Percentiles rank a stretch among this genome's conserved stretches.
These are phyloP conservation scores for Botrytis pseudocinerea DNA, from an alignment of 2,329 filamentous ascomycete genomes.

Conservation along the genomic window DNA sequence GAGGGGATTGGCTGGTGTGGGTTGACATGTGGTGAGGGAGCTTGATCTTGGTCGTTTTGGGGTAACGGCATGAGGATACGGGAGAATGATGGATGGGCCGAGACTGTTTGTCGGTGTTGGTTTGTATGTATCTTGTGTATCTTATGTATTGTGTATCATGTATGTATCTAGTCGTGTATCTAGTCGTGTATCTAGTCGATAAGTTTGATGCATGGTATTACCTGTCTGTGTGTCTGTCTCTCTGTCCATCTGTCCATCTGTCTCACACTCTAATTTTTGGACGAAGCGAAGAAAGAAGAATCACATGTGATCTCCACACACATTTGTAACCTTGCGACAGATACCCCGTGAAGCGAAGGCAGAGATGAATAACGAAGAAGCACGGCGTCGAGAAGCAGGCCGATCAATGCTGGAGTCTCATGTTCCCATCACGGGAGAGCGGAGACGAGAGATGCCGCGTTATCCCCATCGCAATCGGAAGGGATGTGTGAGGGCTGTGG, in stretches of 20 bases:
- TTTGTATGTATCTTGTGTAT: too few species aligned
- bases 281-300: not conserved
- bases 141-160: too few species aligned
- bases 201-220: not conserved
- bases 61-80: slow-evolving; percentile 1
- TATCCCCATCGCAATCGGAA: slow-evolving; percentile 7
- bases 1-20: not conserved
- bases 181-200: not conserved
- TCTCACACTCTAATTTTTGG: not conserved
- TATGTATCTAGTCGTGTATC: not conserved
- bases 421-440: not conserved
- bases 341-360: too few species aligned
- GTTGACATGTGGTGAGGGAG: not conserved
- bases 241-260: too few species aligned
- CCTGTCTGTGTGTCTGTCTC: not conserved
- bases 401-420: not conserved
- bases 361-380: too few species aligned
- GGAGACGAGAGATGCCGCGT: not conserved
- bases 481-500: not conserved
- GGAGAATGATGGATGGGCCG: slow-evolving; percentile 9
- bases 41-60: not conserved
- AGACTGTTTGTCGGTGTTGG: slow-evolving; percentile 13
- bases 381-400: not conserved
- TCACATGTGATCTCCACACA: too few species aligned
- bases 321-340: too few species aligned